phyloP scores from a whole-genome alignment of 192 early-diverging fungal genomes.

The Physocladia obscura region DNA sequence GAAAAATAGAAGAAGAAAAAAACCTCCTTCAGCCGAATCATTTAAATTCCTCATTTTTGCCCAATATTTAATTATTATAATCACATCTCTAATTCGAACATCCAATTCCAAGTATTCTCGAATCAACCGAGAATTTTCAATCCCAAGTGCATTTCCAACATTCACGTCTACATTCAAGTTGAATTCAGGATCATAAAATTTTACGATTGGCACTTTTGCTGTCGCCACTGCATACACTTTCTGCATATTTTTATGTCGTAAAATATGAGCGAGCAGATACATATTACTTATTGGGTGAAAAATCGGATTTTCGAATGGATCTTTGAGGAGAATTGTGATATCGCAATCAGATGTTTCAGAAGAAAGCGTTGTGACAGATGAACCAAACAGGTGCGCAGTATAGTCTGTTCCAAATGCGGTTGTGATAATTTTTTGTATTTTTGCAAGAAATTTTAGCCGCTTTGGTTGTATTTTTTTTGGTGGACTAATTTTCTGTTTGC shows the following conservation, averaged over 20 bases:
- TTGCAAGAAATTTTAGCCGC: constrained; percentile 19
- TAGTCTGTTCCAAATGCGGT: constrained; percentile 12
- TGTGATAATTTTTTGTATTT: constrained; percentile 24
- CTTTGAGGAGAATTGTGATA: constrained; percentile 23
- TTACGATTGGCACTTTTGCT: constrained; percentile 50
- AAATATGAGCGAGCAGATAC: constrained; percentile 24
- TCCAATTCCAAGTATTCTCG: constrained; percentile 39
- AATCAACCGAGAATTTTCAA: constrained; percentile 44
- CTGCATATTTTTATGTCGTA: constrained; percentile 35
- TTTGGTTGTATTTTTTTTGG: constrained; percentile 1
- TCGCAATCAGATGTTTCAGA: constrained; percentile 43
- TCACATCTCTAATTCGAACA: constrained; percentile 39
- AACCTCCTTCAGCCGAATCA: constrained; percentile 40
- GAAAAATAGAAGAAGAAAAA: neutral
- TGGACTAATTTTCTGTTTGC: constrained; percentile 11
- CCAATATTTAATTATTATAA: constrained; percentile 50
- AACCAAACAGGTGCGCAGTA: constrained; percentile 45
- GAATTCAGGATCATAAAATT: constrained; percentile 42
- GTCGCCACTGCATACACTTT: constrained; percentile 35
- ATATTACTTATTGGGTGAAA: constrained; percentile 32
- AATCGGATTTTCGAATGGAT: constrained; percentile 1
- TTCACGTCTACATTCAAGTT: constrained; percentile 40
- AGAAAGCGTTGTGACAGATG: constrained; percentile 42
- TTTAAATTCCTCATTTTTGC: constrained; percentile 44
- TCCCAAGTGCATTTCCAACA: constrained; percentile 47